Evolutionary conservation across 371 early-diverging fungal species (phyloP).

Genomic region (Homolaphlyctis polyrhiza): DNA sequence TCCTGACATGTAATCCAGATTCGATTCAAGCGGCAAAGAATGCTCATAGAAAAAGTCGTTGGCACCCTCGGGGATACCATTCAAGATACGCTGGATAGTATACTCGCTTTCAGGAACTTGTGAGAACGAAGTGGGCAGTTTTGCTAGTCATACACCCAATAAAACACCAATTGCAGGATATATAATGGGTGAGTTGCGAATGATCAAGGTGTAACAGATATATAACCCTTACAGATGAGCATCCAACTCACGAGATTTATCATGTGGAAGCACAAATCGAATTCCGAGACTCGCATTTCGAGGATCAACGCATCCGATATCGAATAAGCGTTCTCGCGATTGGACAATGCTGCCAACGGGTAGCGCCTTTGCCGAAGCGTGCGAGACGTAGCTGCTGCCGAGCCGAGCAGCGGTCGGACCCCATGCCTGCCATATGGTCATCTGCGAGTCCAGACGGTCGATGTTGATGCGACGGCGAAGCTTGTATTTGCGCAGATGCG

Average conservation of each 20-base stretch:
- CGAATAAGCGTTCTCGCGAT: conserved; percentile 23
- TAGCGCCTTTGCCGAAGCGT: conserved; percentile 5
- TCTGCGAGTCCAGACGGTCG: conserved; percentile 51
- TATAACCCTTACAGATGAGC: no score
- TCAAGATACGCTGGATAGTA: conserved; percentile 67
- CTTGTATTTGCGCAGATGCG: conserved; percentile 70
- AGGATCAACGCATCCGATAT: conserved; percentile 35
- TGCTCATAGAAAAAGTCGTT: conserved; percentile 67
- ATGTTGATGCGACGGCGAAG: conserved; percentile 69
- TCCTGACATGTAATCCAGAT: conserved; percentile 88
- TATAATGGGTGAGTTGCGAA: no score
- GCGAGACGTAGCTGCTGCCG: conserved; percentile 19
- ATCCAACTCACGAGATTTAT: background rate
- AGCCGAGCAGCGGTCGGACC: conserved; percentile 22
- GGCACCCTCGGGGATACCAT: conserved; percentile 86
- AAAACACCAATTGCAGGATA: no score
- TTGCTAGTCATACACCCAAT: background rate
- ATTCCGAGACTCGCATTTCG: conserved; percentile 37
- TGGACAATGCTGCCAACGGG: conserved; percentile 25
- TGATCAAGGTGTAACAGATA: no score
- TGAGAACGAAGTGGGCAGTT: conserved; percentile 21
- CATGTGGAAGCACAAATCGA: conserved; percentile 20
- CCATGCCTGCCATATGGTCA: conserved; percentile 46
- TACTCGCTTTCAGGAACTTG: conserved; percentile 56
- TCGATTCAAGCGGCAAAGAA: conserved; percentile 83